Evolutionary conservation across 768 basidiomycete species (phyloP), one percentile per base, ranked within the genome.

Genomic region (Leucogyrophana mollusca): DNA sequence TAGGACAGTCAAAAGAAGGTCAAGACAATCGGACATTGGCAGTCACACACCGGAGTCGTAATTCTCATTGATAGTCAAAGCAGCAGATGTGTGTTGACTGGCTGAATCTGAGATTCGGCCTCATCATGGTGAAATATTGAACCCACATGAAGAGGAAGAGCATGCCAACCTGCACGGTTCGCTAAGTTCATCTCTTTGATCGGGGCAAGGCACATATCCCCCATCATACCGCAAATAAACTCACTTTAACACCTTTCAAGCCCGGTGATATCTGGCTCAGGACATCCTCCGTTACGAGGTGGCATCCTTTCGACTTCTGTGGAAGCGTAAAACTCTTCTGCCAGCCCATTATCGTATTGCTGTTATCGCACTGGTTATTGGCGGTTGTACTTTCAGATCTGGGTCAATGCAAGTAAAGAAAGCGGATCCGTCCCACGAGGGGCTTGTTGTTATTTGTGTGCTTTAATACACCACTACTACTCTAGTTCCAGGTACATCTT

Each of bases 51-150:
- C 88, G 66, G 73, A 67, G 63, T 95, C 93, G 57, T 65, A 92
- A 61, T 96, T 96, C 68, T 96, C 94, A 62, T 95, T 96, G 45
- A 96, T 69, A 1, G 87, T 87, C 55, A 90, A 63, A 3, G 82
- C 88, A 33, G 86, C 85, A 32, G 84, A 87, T 4, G 88, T 88
- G 66, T 94, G 89, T 61, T 83, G 79, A 38, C 80, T 83, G 50
- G 76, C 68, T 39, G 67, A 66, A 45, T 32, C 46, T 47, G 24
- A 50, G 24, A 4, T 54, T 46, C 27, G 27, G 27, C n/a, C n/a
- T n/a, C n/a, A n/a, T 30, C 44, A 57, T 55, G 30, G 43, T 13
- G 18, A 22, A 20, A 21, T 35, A 24, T 4, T 18, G 35, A 17
- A 69, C 82, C 53, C 62, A 85, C 88, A 95, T 90, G 69, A 92